Conservation (phyloP, 2,329 filamentous ascomycete species). For the Metarhizium album region DNA sequence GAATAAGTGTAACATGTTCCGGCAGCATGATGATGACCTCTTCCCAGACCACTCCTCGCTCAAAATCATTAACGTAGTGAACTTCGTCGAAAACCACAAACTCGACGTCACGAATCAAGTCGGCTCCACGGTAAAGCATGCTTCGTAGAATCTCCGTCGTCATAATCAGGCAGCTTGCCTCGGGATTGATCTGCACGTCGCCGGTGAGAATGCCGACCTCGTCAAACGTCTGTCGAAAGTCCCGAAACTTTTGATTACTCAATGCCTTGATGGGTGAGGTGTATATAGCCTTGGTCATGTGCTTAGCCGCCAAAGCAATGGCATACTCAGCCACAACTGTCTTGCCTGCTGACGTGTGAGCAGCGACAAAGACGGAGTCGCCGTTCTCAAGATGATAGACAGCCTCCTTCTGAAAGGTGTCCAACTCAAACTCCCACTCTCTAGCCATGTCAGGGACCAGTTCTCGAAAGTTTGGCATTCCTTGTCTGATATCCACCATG, state of each 20-base stretch:
- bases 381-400: slow-evolving; percentile 95
- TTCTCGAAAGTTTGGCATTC: slow-evolving; percentile 88
- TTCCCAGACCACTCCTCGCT: slow-evolving; percentile 96
- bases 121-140: slow-evolving; percentile 94
- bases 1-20: slow-evolving; percentile 89
- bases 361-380: slow-evolving; percentile 95
- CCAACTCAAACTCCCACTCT: slow-evolving; percentile 93
- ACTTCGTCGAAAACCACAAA: slow-evolving; percentile 99
- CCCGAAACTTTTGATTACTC: slow-evolving; percentile 97
- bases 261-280: slow-evolving; percentile 97
- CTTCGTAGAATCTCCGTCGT: slow-evolving; percentile 95
- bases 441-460: slow-evolving; percentile 93
- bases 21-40: slow-evolving; percentile 99
- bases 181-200: slow-evolving; percentile 94
- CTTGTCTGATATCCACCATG: slow-evolving; percentile 90
- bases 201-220: slow-evolving; percentile 96
- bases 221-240: slow-evolving; percentile 82
- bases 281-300: slow-evolving; percentile 99
- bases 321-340: slow-evolving; percentile 98
- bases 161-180: slow-evolving; percentile 98
- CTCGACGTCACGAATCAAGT: slow-evolving; percentile 92
- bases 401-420: slow-evolving; percentile 97
- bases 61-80: slow-evolving; percentile 94
- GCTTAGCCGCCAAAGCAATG: slow-evolving; percentile 89
- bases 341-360: slow-evolving; percentile 95